Evolutionary conservation across 2,329 filamentous ascomycete species (phyloP).

Genomic region (Aureobasidium subglaciale): DNA sequence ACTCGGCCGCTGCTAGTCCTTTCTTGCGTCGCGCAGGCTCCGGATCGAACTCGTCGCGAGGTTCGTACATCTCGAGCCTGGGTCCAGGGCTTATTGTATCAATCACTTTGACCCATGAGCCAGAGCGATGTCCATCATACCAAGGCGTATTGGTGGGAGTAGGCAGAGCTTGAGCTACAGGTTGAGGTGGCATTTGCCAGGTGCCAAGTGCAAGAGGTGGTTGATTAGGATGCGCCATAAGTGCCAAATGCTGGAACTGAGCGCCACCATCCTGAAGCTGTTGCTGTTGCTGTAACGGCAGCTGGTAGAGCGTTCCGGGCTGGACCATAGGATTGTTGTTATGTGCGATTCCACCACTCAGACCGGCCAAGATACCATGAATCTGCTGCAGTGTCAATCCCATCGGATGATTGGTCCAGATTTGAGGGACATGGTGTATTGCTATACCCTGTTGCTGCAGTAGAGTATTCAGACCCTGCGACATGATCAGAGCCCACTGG

Average conservation of each 20-base stretch:
- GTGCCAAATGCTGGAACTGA: background rate
- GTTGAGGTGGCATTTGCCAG: background rate
- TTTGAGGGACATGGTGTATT: slow-evolving; percentile 1
- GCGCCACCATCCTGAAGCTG: background rate
- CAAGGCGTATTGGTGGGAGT: slow-evolving; percentile 18
- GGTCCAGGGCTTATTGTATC: slow-evolving; percentile 44
- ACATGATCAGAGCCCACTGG: slow-evolving; percentile 8
- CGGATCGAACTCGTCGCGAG: slow-evolving; percentile 24
- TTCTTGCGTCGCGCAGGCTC: slow-evolving; percentile 23
- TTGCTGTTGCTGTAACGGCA: background rate
- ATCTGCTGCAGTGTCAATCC: slow-evolving; percentile 11
- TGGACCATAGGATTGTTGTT: background rate
- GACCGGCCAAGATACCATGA: background rate
- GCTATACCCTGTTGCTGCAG: background rate
- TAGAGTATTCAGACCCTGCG: background rate
- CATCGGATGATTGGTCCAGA: slow-evolving; percentile 11
- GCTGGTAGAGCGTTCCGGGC: slow-evolving; percentile 7
- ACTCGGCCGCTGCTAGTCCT: slow-evolving; percentile 38
- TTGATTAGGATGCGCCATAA: background rate
- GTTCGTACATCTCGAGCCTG: slow-evolving; percentile 35
- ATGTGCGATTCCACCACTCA: background rate
- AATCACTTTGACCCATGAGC: slow-evolving; percentile 46
- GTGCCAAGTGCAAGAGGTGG: background rate
- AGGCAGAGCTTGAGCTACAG: background rate
- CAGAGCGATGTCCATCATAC: slow-evolving; percentile 31